Evolutionary conservation across 2,329 filamentous ascomycete genomes (phyloP), one percentile per base, ranked within the genome.

Genomic region (Fusarium oligoseptatum): DNA sequence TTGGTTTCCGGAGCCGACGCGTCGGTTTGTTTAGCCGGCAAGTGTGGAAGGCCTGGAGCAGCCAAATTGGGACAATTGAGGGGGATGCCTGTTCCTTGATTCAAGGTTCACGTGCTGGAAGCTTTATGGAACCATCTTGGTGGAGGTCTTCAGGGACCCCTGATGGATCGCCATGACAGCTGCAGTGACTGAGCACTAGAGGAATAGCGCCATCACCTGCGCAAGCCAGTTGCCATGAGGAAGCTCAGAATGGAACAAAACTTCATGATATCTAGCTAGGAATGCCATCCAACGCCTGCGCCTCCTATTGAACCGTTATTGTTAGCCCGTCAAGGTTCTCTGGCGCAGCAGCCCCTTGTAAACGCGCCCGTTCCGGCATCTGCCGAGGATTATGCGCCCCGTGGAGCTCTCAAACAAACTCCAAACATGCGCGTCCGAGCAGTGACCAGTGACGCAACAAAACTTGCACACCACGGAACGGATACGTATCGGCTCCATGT

Each of bases 381-480:
- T 76, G 71, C 77, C 77, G 77, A 78, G 68, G 76, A 77, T 78
- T 78, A 78, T 77, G 76, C 76, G 76, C 63, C 50, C 32, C 8
- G 24, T 20, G 41, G 55, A 58, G 65, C 45, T 58, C 55, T 70
- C 73, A 75, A 64, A 68, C 71, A 69, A 69, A 67, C 62, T 65
- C 69, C 74, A 79, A 75, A 75, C 73, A 75, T 74, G 64, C 65
- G 62, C 75, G 62, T 57, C 64, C 43, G 48, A 67, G 52, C 66
- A 72, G 76, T 79, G 77, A 79, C 77, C 66, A 72, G 76, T 79
- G 77, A 79, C 77, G 75, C 76, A 79, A 72, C 73, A 52, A 63
- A 69, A 69, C 68, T 70, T 61, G 61, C 48, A 64, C 56, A 52
- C 64, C 45, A 63, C 70, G 57, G 57, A 66, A 67, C 63, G 57